Evolutionary conservation across 2,329 filamentous ascomycete species (phyloP), one percentile per base, ranked within the genome.

Genomic region (Botryotinia narcissicola): DNA sequence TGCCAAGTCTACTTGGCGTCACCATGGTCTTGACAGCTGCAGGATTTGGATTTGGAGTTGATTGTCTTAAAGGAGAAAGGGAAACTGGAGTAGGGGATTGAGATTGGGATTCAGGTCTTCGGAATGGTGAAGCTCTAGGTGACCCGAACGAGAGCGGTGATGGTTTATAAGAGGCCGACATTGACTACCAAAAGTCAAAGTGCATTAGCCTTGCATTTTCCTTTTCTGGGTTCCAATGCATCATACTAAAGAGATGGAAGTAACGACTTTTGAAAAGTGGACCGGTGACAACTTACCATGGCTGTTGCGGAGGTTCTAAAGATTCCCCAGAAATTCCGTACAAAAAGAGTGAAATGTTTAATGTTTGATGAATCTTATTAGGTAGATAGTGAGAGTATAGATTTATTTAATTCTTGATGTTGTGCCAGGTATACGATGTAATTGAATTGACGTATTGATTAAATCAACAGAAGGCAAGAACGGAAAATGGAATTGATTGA

Each of bases 81-180:
- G 92, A 93, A 42, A 88, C 86, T 37, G 92, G 93, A 37, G 88
- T 86, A 32, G 89, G 88, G 32, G 63, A n/a, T 64, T 64, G 93
- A 40, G 59, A 62, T 57, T 64, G 44, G 18, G 89, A 89, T 77
- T 89, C 88, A 71, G 88, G 85, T 77, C 89, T 83, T 74, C 89
- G 87, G 80, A 91, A 91, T 20, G 89, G 89, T 69, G 89, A 91
- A 79, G 84, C 87, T 81, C 92, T 89, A 77, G 92, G 89, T 77
- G 92, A 91, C 76, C 90, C 90, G 83, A 92, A 93, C 74, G 91
- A 91, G 75, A 93, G 83, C 72, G 90, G 90, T 37, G 91, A 93
- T 22, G 91, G 90, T 81, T 92, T 93, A 82, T 91, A 93, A 73
- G 88, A 84, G 68, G 85, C 81, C 70, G 78, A 74, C 77, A 79